A percentile compares a stretch with the other conserved stretches of the same genome.
phyloP scores from a whole-genome alignment of 1,284 basidiomycete species.

The Trichosporon sp. region DNA sequence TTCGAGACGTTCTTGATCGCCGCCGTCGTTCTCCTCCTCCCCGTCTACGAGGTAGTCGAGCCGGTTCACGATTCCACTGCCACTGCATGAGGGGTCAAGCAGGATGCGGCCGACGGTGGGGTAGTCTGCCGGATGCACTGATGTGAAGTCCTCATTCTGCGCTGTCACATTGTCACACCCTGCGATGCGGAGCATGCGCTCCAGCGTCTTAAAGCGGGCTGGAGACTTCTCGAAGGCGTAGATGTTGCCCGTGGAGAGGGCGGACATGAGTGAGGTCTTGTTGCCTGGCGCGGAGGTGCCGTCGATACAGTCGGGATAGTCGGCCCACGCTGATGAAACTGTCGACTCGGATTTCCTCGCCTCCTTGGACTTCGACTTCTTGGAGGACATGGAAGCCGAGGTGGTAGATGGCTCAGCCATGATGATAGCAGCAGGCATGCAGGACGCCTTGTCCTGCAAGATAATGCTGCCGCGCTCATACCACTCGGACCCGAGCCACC shows the following conservation, averaged over 20 bases:
- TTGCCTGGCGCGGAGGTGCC: conserved; percentile 98
- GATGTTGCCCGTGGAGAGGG: conserved; percentile 80
- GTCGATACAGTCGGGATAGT: conserved; percentile 65
- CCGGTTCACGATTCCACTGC: conserved; percentile 84
- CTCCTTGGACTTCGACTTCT: not conserved
- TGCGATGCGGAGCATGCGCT: conserved; percentile 73
- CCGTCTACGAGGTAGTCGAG: conserved; percentile 73
- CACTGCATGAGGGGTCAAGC: conserved; percentile 88
- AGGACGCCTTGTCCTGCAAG: conserved; percentile 95
- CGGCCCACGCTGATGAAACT: conserved; percentile 28
- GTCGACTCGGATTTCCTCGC: too few relatives aligned
- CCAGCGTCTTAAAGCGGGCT: conserved; percentile 70
- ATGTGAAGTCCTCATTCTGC: conserved; percentile 70
- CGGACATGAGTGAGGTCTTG: conserved; percentile 90
- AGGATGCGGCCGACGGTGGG: conserved; percentile 72
- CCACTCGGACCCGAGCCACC: conserved; percentile 44
- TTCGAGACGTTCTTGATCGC: conserved; percentile 57
- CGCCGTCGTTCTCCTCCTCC: conserved; percentile 28
- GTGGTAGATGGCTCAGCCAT: conserved; percentile 19
- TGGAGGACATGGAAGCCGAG: not conserved
- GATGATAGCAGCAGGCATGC: conserved; percentile 85
- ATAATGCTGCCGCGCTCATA: conserved; percentile 57
- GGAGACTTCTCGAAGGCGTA: conserved; percentile 81
- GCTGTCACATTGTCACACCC: conserved; percentile 71
- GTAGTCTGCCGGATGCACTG: conserved; percentile 62